Percentiles rank a stretch among this genome's conserved stretches.
phyloP scores from a whole-genome alignment of 164 flowering plant genomes.

The Vitis labrusca region DNA sequence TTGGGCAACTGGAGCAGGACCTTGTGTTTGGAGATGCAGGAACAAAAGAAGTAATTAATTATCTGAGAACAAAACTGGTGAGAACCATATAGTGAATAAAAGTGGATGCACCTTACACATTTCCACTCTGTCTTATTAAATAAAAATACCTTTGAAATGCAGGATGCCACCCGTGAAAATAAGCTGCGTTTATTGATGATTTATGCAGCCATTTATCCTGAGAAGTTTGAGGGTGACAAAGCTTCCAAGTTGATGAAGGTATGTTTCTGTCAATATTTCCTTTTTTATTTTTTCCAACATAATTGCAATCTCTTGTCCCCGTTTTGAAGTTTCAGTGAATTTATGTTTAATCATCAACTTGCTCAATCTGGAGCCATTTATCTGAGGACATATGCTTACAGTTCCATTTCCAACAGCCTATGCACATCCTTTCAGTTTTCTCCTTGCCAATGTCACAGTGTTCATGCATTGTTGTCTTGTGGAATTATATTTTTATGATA shows the following conservation, averaged over 20 bases:
- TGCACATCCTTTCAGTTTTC: neutral
- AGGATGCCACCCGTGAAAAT: slow-evolving; percentile 75
- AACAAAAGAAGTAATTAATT: slow-evolving; percentile 84
- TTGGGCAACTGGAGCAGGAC: slow-evolving; percentile 95
- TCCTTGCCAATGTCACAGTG: neutral
- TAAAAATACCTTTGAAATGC: slow-evolving; percentile 26
- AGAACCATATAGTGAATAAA: neutral
- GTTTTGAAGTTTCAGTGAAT: neutral
- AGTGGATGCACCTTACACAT: slow-evolving; percentile 1
- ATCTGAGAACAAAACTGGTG: slow-evolving; percentile 73
- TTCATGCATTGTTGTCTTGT: too few species aligned
- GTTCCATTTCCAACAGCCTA: too few species aligned
- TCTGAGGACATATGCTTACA: too few species aligned
- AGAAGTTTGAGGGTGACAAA: slow-evolving; percentile 97
- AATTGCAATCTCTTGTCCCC: neutral
- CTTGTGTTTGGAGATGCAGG: slow-evolving; percentile 98
- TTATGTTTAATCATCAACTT: neutral
- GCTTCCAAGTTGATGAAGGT: slow-evolving; percentile 94
- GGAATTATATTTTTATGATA: too few species aligned
- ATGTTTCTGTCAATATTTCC: slow-evolving; percentile 1
- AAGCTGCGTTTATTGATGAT: slow-evolving; percentile 93
- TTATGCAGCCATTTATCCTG: slow-evolving; percentile 83
- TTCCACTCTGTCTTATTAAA: slow-evolving; percentile 5
- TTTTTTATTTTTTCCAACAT: neutral
- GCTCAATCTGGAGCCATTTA: neutral